phyloP scores from a whole-genome alignment of 176 grass and related monocot genomes.

The Pontederia crassipes region DNA sequence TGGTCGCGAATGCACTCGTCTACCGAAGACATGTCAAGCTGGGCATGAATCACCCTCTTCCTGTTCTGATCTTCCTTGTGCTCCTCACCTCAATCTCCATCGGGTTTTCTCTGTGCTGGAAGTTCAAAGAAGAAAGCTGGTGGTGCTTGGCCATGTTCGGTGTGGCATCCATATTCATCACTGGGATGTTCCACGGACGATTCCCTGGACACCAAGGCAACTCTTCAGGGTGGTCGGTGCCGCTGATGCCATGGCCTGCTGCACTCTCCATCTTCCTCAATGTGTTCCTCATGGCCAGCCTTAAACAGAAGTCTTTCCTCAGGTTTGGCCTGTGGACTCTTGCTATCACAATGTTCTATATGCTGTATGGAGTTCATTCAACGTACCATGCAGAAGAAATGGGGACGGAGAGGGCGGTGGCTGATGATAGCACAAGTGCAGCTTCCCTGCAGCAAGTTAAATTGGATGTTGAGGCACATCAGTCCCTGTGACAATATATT shows the following conservation, averaged over 20 bases:
- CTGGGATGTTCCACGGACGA: conserved; percentile 4
- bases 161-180: background rate
- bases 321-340: conserved; percentile 19
- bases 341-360: conserved; percentile 19
- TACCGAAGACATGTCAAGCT: conserved; percentile 12
- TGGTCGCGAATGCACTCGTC: conserved; percentile 21
- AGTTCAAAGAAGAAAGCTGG: conserved; percentile 6
- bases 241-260: conserved; percentile 25
- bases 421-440: background rate
- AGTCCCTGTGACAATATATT: background rate
- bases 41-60: background rate
- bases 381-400: conserved; percentile 15
- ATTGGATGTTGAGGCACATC: background rate
- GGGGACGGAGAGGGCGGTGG: background rate
- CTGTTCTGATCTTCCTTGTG: conserved; percentile 18
- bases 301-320: conserved; percentile 7
- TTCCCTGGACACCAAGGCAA: background rate
- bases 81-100: conserved; percentile 14
- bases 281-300: conserved; percentile 21
- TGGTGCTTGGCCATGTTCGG: conserved; percentile 15
- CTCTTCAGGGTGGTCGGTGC: conserved; percentile 15
- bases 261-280: conserved; percentile 23
- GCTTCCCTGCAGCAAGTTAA: conserved; percentile 9
- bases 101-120: conserved; percentile 21
- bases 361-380: conserved; percentile 24